Evolutionary conservation across 2,329 filamentous ascomycete species (phyloP).

Genomic region (Dothiorella sarmentorum): DNA sequence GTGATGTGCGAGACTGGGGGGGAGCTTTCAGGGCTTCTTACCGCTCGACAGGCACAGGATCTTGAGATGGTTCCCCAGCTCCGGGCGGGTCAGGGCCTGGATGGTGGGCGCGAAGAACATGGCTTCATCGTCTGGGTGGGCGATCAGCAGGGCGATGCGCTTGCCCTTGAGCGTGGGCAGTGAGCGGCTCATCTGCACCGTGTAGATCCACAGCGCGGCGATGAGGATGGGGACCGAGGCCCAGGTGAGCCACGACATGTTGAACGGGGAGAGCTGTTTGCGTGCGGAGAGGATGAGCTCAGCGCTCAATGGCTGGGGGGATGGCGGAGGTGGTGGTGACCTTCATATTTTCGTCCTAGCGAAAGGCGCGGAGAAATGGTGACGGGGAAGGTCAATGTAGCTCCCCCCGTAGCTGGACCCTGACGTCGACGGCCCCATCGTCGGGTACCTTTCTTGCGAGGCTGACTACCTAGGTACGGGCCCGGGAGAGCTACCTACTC

Average conservation of each 20-base stretch:
- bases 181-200: constrained; percentile 42
- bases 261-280: neutral
- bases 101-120: constrained; percentile 98
- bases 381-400: neutral
- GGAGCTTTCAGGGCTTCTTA: constrained; percentile 36
- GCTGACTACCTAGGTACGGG: too few species aligned
- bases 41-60: constrained; percentile 90
- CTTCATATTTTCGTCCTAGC: neutral
- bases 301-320: constrained; percentile 1
- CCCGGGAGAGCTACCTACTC: neutral
- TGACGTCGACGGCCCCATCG: constrained; percentile 10
- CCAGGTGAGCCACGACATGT: constrained; percentile 42
- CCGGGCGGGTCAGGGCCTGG: constrained; percentile 74
- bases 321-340: constrained; percentile 3
- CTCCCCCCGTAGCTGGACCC: neutral
- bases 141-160: constrained; percentile 87
- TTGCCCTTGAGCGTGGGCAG: constrained; percentile 73
- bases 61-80: constrained; percentile 84
- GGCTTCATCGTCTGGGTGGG: constrained; percentile 96
- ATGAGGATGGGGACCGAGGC: constrained; percentile 41
- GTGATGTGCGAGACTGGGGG: neutral
- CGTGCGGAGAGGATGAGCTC: neutral
- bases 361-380: neutral
- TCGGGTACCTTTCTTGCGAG: neutral
- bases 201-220: constrained; percentile 47